These are phyloP conservation scores for Calonectria pseudoreteaudii DNA, from an alignment of 2,329 filamentous ascomycete genomes.

Conservation along the genomic window DNA sequence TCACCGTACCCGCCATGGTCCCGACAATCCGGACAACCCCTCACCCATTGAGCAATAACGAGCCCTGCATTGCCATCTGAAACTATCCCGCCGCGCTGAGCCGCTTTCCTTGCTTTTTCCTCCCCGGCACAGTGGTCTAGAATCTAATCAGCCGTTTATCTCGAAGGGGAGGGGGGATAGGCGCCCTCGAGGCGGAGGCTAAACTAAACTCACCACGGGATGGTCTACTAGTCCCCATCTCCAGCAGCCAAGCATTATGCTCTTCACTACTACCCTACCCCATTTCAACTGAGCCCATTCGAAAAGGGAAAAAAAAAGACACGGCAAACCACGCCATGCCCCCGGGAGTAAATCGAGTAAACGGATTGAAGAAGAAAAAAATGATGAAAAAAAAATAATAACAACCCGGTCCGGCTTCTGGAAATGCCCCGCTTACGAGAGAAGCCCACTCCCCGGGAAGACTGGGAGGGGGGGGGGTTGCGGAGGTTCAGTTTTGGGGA, in stretches of 20 bases:
- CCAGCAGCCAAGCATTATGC: neutral
- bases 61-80: neutral
- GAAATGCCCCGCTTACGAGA: conserved; percentile 34
- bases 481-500: neutral
- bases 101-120: neutral
- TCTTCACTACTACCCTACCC: conserved; percentile 5
- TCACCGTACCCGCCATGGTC: neutral
- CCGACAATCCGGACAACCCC: conserved; percentile 13
- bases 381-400: neutral
- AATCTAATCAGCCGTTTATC: neutral
- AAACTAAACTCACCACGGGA: neutral
- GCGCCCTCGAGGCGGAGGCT: neutral
- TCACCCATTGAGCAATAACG: neutral
- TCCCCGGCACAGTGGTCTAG: neutral
- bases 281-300: neutral
- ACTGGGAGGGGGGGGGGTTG: neutral
- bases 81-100: neutral
- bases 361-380: neutral
- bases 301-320: neutral
- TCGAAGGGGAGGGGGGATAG: neutral
- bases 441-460: neutral
- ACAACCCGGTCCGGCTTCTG: conserved; percentile 33
- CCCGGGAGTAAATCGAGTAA: neutral
- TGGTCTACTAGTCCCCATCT: neutral
- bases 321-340: neutral